Conservation (phyloP, 2,329 filamentous ascomycete genomes). For the Neofusicoccum kwambonambiense region DNA sequence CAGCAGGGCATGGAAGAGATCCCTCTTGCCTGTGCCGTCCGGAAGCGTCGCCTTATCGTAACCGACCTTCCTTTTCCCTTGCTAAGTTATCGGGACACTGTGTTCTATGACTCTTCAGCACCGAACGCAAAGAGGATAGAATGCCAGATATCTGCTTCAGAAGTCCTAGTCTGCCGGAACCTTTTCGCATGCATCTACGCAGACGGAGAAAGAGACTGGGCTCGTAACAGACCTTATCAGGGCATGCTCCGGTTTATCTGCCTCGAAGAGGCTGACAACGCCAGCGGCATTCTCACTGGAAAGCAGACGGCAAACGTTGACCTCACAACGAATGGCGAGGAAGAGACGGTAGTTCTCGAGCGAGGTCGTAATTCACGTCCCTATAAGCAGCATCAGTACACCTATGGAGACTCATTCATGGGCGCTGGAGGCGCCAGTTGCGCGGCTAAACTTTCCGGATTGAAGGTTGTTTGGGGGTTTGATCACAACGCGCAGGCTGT, state of each 20-base stretch:
- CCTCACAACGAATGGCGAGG: background rate
- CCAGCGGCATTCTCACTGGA: background rate
- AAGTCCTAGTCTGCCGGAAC: background rate
- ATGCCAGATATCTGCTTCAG: background rate
- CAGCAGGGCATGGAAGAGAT: background rate
- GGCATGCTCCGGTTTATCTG: background rate
- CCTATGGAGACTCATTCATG: slow-evolving; percentile 69
- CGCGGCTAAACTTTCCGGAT: slow-evolving; percentile 60
- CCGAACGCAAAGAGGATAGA: background rate
- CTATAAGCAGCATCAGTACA: slow-evolving; percentile 47
- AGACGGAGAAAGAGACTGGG: background rate
- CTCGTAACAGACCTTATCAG: background rate
- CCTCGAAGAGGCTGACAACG: background rate
- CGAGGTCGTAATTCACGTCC: too few relatives aligned
- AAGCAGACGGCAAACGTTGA: background rate
- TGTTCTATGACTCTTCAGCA: background rate
- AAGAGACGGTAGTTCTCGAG: too few relatives aligned
- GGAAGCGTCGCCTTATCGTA: background rate
- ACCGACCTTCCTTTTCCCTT: background rate
- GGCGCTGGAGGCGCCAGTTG: slow-evolving; percentile 70
- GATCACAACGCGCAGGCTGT: slow-evolving; percentile 62
- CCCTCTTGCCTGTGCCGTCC: background rate
- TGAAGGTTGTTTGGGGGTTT: slow-evolving; percentile 61
- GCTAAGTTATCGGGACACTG: background rate
- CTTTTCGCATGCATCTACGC: background rate